Evolutionary conservation across 2,329 filamentous ascomycete species (phyloP).

Genomic region (Dryadomyces quercus-mongolicae): DNA sequence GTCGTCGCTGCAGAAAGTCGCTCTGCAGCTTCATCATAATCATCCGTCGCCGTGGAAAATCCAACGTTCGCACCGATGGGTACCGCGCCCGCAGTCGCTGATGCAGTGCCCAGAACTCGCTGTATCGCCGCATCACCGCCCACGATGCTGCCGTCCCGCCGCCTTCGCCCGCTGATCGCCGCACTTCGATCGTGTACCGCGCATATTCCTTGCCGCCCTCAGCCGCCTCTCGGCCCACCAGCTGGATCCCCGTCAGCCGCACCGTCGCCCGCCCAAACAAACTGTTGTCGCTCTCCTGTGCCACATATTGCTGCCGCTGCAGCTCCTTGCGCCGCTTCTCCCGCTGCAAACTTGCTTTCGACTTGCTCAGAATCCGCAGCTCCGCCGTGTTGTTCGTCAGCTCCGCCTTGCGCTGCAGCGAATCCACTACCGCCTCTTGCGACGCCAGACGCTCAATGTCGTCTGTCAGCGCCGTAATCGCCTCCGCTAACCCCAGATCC

Average conservation of each 20-base stretch:
- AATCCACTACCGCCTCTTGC: conserved; percentile 85
- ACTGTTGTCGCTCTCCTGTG: conserved; percentile 96
- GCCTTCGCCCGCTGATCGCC: conserved; percentile 79
- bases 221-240: conserved; percentile 50
- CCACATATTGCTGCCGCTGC: conserved; percentile 90
- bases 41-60: conserved; percentile 84
- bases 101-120: conserved; percentile 92
- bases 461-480: conserved; percentile 74
- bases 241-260: conserved; percentile 83
- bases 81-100: conserved; percentile 78
- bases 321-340: conserved; percentile 91
- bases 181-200: conserved; percentile 85
- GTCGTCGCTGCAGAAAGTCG: conserved; percentile 86
- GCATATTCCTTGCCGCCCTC: conserved; percentile 60
- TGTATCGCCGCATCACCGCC: conserved; percentile 86
- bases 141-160: conserved; percentile 86
- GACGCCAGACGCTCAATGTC: conserved; percentile 82
- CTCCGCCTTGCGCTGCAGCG: conserved; percentile 85
- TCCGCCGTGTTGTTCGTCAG: conserved; percentile 95
- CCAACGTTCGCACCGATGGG: conserved; percentile 69
- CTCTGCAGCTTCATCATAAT: conserved; percentile 95
- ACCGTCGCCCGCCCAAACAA: conserved; percentile 85
- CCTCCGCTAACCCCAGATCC: conserved; percentile 84
- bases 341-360: conserved; percentile 80
- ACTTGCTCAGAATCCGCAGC: conserved; percentile 82